Evolutionary conservation across 768 basidiomycete genomes (phyloP).

Genomic region (Serendipita vermifera): DNA sequence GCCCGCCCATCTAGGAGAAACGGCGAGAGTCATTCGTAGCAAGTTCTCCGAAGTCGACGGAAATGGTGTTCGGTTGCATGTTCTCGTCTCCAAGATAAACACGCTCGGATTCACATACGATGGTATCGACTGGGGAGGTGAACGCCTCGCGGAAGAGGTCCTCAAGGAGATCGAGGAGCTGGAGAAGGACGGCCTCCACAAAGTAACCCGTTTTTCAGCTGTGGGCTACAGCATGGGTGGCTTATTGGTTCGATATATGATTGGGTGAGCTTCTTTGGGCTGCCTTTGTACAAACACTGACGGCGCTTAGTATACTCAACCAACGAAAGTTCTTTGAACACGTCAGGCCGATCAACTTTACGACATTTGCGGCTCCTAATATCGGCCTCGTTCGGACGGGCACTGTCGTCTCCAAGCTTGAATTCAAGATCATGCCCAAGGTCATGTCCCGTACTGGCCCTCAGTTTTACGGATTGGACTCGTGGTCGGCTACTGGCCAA

Average conservation of each 20-base stretch:
- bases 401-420: constrained; percentile 42
- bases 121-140: constrained; percentile 73
- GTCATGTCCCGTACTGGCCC: constrained; percentile 68
- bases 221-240: constrained; percentile 76
- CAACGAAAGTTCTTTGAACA: constrained; percentile 58
- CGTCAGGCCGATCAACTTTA: constrained; percentile 65
- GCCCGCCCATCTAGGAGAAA: constrained; percentile 49
- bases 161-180: constrained; percentile 41
- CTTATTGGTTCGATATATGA: constrained; percentile 61
- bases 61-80: not conserved
- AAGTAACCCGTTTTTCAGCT: constrained; percentile 55
- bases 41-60: not conserved
- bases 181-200: constrained; percentile 35
- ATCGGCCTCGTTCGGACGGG: constrained; percentile 57
- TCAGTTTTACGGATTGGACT: constrained; percentile 61
- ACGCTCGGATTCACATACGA: constrained; percentile 50
- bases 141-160: constrained; percentile 70
- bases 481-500: constrained; percentile 53
- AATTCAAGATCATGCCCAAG: constrained; percentile 46
- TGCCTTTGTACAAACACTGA: not conserved
- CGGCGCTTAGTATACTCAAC: constrained; percentile 40
- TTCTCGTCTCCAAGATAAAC: too few species aligned
- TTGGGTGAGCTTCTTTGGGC: constrained; percentile 37
- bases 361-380: constrained; percentile 72
- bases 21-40: constrained; percentile 27